A percentile compares a stretch with the other conserved stretches of the same genome.
phyloP scores from a whole-genome alignment of 2,329 filamentous ascomycete species.

The Grosmannia huntii region DNA sequence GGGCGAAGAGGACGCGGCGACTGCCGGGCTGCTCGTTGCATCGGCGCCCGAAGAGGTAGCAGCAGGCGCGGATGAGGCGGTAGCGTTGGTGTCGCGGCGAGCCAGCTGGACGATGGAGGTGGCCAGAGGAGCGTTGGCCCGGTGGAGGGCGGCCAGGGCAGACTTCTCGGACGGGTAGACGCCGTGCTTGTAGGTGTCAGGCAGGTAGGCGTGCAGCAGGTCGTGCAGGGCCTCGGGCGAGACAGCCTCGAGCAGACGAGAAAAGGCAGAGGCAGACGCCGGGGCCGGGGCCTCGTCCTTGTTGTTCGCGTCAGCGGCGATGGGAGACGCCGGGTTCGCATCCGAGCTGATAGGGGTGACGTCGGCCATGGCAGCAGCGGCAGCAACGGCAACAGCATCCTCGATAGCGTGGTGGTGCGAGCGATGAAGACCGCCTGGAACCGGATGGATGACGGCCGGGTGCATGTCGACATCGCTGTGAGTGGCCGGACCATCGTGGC shows the following conservation, averaged over 20 bases:
- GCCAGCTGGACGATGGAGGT: constrained; percentile 51
- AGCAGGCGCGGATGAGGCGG: constrained; percentile 11
- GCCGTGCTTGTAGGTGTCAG: constrained; percentile 53
- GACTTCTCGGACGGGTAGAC: constrained; percentile 52
- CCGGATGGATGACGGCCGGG: not conserved
- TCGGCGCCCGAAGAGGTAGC: constrained; percentile 15
- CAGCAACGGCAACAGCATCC: not conserved
- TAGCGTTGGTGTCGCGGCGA: constrained; percentile 35
- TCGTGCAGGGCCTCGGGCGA: constrained; percentile 39
- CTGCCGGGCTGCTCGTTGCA: constrained; percentile 5
- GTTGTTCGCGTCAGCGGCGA: not conserved
- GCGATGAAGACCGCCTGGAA: not conserved
- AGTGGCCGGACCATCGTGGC: not conserved
- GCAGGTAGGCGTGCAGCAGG: constrained; percentile 50
- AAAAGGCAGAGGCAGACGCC: constrained; percentile 7
- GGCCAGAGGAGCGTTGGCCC: constrained; percentile 47
- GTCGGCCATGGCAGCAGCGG: not conserved
- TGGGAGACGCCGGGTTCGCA: not conserved
- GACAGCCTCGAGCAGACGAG: constrained; percentile 13
- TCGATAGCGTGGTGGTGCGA: not conserved
- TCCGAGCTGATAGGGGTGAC: not conserved
- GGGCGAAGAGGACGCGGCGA: not conserved
- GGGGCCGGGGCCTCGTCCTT: not conserved
- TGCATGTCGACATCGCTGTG: not conserved
- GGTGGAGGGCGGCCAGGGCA: constrained; percentile 50